Percentiles rank a stretch among this genome's conserved stretches.
phyloP scores from a whole-genome alignment of 371 early-diverging fungal species.

The Dinochytrium kinnereticum region DNA sequence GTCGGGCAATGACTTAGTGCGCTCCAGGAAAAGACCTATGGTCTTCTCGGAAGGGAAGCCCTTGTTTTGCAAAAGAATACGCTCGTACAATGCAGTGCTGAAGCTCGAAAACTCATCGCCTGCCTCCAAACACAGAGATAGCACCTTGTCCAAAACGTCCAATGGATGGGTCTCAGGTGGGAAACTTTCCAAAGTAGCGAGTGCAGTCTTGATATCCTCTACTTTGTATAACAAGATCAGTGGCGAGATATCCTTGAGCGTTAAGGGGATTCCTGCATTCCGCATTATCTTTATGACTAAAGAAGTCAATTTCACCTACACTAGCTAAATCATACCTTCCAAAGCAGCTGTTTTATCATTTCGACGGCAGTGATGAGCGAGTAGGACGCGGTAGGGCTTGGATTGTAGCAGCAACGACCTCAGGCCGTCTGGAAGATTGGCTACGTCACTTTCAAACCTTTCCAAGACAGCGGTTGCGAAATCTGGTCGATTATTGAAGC shows the following conservation, averaged over 20 bases:
- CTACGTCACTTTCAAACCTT: neutral
- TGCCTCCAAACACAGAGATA: neutral
- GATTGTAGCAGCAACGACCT: neutral
- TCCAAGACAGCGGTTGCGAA: neutral
- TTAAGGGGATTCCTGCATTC: neutral
- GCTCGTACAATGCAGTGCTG: neutral
- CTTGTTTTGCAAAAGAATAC: neutral
- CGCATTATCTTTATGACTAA: neutral
- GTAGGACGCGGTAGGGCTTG: neutral
- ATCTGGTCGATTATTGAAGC: neutral
- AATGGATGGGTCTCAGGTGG: neutral
- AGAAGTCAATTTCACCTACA: neutral
- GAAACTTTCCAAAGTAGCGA: neutral
- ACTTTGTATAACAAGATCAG: neutral
- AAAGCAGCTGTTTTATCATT: neutral
- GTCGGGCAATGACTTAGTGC: neutral
- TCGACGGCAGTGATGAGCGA: neutral
- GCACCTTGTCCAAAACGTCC: neutral
- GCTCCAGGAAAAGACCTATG: neutral
- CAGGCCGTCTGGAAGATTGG: neutral
- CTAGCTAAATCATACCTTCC: neutral
- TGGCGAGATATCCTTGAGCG: neutral
- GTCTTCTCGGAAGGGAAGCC: neutral
- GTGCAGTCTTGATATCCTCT: neutral
- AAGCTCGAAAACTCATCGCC: neutral